These are phyloP conservation scores for Coelastrella sp. DNA, from an alignment of 139 green algal species.

Conservation along the genomic window DNA sequence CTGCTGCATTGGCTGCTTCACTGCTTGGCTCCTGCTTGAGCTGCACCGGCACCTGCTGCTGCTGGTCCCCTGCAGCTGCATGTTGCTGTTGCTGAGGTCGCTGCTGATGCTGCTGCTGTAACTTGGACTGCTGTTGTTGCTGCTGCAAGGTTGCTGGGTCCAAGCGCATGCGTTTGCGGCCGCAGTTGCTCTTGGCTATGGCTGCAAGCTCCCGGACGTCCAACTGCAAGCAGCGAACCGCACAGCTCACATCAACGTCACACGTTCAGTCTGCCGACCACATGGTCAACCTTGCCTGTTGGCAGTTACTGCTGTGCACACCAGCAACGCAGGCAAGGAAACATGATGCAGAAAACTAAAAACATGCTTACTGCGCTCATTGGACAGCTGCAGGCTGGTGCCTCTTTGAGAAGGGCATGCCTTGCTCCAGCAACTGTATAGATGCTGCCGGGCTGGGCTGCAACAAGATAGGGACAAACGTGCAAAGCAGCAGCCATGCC, in stretches of 20 bases:
- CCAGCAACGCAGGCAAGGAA: too few relatives aligned
- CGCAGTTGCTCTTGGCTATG: conserved; percentile 2
- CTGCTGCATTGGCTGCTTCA: neutral
- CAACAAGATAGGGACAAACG: neutral
- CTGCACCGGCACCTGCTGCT: neutral
- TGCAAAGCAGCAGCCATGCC: neutral
- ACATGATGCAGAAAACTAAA: too few relatives aligned
- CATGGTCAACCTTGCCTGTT: too few relatives aligned
- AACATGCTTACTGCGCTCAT: too few relatives aligned
- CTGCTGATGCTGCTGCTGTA: neutral
- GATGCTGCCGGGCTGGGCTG: neutral
- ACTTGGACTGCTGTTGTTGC: conserved; percentile 17
- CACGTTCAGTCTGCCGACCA: neutral
- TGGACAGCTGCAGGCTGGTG: too few relatives aligned
- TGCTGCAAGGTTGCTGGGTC: conserved; percentile 26
- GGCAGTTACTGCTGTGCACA: too few relatives aligned
- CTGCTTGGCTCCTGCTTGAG: neutral
- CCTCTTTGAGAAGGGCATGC: too few relatives aligned
- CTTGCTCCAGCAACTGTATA: neutral
- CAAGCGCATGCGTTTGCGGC: conserved; percentile 44
- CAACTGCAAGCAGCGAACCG: neutral
- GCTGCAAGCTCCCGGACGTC: conserved; percentile 33
- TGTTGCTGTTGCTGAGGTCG: too few relatives aligned
- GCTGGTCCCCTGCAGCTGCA: neutral
- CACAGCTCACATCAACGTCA: neutral